Conservation (phyloP, 2,329 filamentous ascomycete species). For the Ploettnerulaceae sp. region DNA sequence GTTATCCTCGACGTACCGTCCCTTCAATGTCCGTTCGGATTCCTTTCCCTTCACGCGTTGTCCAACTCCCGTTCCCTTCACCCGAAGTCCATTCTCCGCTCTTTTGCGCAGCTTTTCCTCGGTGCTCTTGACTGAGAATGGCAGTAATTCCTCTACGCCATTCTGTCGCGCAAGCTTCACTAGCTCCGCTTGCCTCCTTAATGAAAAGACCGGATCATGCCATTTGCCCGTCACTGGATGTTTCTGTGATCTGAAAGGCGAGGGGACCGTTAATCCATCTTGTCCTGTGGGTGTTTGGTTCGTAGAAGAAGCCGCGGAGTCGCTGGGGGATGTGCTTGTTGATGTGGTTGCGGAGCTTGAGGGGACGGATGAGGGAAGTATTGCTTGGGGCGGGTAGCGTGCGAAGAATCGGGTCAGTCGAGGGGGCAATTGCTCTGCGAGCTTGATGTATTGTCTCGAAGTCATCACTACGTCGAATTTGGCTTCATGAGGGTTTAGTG, state of each 20-base stretch:
- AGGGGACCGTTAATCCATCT: conserved; percentile 40
- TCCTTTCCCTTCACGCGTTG: conserved; percentile 93
- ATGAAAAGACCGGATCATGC: conserved; percentile 77
- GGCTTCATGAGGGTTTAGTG: conserved; percentile 3
- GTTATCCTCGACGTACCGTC: conserved; percentile 48
- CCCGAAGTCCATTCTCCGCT: conserved; percentile 72
- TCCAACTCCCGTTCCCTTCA: conserved; percentile 90
- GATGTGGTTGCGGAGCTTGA: conserved; percentile 15
- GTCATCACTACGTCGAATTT: conserved; percentile 21
- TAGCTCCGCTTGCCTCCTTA: conserved; percentile 84
- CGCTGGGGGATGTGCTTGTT: conserved; percentile 25
- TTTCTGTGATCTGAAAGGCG: conserved; percentile 78
- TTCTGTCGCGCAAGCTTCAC: conserved; percentile 77
- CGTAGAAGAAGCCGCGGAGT: conserved; percentile 38
- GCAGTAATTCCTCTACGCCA: conserved; percentile 76
- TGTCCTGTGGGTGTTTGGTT: conserved; percentile 28
- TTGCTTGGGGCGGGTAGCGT: conserved; percentile 72
- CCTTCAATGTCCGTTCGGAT: conserved; percentile 82
- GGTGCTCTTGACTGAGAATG: conserved; percentile 70
- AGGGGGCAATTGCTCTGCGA: conserved; percentile 69
- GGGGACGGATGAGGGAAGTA: conserved; percentile 41
- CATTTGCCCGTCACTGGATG: conserved; percentile 75
- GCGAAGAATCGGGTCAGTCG: conserved; percentile 83
- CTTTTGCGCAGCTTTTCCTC: conserved; percentile 65
- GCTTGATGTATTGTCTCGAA: conserved; percentile 36